A percentile compares a stretch with the other conserved stretches of the same genome.
Conservation (phyloP, 2,329 filamentous ascomycete genomes). For the Neonectria hederae region DNA sequence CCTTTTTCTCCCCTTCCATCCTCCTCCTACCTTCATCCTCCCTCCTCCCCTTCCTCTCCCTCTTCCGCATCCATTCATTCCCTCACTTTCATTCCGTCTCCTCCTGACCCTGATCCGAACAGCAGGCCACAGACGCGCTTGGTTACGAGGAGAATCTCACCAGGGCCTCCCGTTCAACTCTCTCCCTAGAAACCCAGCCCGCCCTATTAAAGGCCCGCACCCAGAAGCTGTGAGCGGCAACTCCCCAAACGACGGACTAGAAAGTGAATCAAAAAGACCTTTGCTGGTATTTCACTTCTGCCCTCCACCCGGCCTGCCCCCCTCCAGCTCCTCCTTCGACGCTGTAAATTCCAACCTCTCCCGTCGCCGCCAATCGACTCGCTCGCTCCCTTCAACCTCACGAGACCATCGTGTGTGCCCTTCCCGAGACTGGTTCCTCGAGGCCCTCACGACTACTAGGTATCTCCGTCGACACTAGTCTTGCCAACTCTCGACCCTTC, state of each 20-base stretch:
- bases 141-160: constrained; percentile 48
- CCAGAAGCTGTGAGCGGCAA: constrained; percentile 41
- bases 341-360: constrained; percentile 54
- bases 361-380: constrained; percentile 39
- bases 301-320: constrained; percentile 33
- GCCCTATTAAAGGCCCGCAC: constrained; percentile 44
- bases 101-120: constrained; percentile 52
- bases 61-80: constrained; percentile 62
- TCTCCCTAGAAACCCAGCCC: constrained; percentile 33
- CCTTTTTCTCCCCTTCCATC: constrained; percentile 64
- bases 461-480: constrained; percentile 27
- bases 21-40: constrained; percentile 62
- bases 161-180: constrained; percentile 36
- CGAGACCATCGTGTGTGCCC: constrained; percentile 45
- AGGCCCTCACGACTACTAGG: constrained; percentile 14
- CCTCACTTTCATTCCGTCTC: constrained; percentile 58
- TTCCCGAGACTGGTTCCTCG: constrained; percentile 47
- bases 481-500: constrained; percentile 52
- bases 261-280: constrained; percentile 49
- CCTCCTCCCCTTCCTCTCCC: constrained; percentile 53
- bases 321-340: constrained; percentile 35
- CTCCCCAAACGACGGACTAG: constrained; percentile 36
- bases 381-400: constrained; percentile 43
- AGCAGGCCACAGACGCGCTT: constrained; percentile 48
- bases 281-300: constrained; percentile 52